These are phyloP conservation scores for Auriculariales sp. DNA, from an alignment of 768 basidiomycete genomes.

Conservation along the genomic window DNA sequence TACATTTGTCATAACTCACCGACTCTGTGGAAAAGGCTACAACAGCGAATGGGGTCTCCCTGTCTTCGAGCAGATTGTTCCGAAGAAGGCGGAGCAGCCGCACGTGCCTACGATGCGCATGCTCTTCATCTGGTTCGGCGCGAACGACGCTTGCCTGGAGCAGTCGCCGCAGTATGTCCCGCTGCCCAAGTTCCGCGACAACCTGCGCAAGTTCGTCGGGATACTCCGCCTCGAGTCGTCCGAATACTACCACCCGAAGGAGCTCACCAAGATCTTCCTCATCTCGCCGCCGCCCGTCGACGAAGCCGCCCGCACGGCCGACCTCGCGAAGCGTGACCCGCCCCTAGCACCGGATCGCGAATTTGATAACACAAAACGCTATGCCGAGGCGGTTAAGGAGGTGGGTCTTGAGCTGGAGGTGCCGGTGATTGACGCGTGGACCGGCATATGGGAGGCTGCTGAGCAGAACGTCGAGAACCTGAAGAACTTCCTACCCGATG, in stretches of 20 bases:
- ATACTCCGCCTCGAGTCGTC: slow-evolving; percentile 51
- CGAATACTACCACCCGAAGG: slow-evolving; percentile 43
- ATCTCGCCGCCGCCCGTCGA: slow-evolving; percentile 80
- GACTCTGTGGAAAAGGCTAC: slow-evolving; percentile 45
- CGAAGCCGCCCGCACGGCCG: slow-evolving; percentile 37
- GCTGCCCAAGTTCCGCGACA: slow-evolving; percentile 42
- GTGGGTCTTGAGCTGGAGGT: slow-evolving; percentile 42
- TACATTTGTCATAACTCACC: background rate
- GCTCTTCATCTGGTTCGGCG: slow-evolving; percentile 82
- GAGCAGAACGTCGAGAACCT: slow-evolving; percentile 42
- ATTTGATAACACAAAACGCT: slow-evolving; percentile 46
- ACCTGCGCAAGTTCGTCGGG: slow-evolving; percentile 47
- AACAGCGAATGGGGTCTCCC: slow-evolving; percentile 79
- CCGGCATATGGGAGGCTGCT: slow-evolving; percentile 55
- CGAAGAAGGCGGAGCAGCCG: slow-evolving; percentile 30
- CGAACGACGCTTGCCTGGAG: slow-evolving; percentile 67
- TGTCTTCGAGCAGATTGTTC: slow-evolving; percentile 60
- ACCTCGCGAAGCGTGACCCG: slow-evolving; percentile 34
- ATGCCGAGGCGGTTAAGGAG: slow-evolving; percentile 55
- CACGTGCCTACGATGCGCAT: slow-evolving; percentile 48
- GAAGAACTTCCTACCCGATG: slow-evolving; percentile 46
- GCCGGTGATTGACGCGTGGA: slow-evolving; percentile 64
- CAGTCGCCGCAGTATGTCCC: slow-evolving; percentile 67
- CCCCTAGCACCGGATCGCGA: slow-evolving; percentile 40
- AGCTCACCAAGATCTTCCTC: slow-evolving; percentile 52